Evolutionary conservation across 352 stramenopile genomes (phyloP), one percentile per base, ranked within the genome.

Genomic region (Stramenopiles sp.): DNA sequence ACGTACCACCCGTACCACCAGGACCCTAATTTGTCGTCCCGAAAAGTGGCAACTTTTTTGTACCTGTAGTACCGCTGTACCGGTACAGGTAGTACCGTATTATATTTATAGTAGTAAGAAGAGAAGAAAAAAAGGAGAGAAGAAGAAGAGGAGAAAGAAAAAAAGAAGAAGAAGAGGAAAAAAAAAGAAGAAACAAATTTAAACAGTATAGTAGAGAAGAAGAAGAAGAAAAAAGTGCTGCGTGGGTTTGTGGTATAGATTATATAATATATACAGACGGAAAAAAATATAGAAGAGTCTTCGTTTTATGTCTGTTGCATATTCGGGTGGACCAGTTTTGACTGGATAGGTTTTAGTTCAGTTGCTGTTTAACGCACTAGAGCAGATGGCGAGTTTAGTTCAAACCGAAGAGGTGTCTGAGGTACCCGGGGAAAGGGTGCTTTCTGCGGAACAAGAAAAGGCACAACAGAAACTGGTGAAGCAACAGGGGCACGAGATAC

Each of bases 81-180:
- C n/a, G n/a, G n/a, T n/a, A n/a, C n/a, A n/a, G n/a, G n/a, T n/a
- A n/a, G n/a, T n/a, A n/a, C n/a, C n/a, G n/a, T n/a, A n/a, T n/a
- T n/a, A n/a, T n/a, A n/a, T n/a, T n/a, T n/a, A n/a, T n/a, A n/a
- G n/a, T n/a, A n/a, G n/a, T n/a, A n/a, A n/a, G n/a, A 92, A 86
- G 85, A 83, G 35, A 80, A 89, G 77, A 85, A 90, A 82, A 88
- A 81, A 68, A 84, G 90, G 35, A 74, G 89, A 63, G 91, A 92
- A 77, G 68, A 75, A 35, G 87, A 89, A 75, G 84, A 88, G 77
- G 91, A 90, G 85, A 89, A 89, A 18, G 84, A 84, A 74, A 92
- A 91, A 79, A 91, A 91, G 71, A 84, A 91, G 43, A 83, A 86
- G 73, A 31, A 88, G 75, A 84, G 76, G 76, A 92, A 90, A 76